Evolutionary conservation across 139 green algal species (phyloP).

Genomic region (Tetradesmus lagerheimii): DNA sequence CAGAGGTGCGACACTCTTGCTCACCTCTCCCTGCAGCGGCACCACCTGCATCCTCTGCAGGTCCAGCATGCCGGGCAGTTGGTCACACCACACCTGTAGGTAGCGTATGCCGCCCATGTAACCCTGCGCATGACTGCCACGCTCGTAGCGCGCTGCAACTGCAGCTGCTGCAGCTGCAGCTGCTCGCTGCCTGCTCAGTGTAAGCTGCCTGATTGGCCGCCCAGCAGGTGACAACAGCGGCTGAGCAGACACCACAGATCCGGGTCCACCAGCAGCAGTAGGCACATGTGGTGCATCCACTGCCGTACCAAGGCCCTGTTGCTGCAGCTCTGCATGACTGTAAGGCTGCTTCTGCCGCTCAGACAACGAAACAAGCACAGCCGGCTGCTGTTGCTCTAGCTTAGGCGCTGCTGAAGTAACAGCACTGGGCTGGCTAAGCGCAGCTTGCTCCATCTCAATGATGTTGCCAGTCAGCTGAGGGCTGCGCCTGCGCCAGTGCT

Average conservation of each 20-base stretch:
- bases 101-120: constrained; percentile 2
- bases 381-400: neutral
- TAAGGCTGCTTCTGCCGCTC: neutral
- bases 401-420: neutral
- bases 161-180: constrained; percentile 22
- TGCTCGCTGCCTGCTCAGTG: neutral
- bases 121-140: neutral
- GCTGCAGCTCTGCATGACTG: neutral
- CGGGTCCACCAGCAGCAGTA: neutral
- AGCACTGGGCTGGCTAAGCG: neutral
- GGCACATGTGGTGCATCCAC: neutral
- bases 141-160: neutral
- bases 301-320: neutral
- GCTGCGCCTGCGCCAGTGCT: neutral
- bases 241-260: neutral
- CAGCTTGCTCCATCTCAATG: neutral
- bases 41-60: constrained; percentile 32
- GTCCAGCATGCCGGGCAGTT: constrained; percentile 39
- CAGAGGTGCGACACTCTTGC: neutral
- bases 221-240: constrained; percentile 24
- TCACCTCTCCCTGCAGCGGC: constrained; percentile 14
- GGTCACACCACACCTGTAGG: constrained; percentile 41
- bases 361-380: neutral
- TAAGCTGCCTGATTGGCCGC: neutral
- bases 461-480: neutral